phyloP scores from a whole-genome alignment of 2,329 filamentous ascomycete genomes.

The Cladosporium sp. region DNA sequence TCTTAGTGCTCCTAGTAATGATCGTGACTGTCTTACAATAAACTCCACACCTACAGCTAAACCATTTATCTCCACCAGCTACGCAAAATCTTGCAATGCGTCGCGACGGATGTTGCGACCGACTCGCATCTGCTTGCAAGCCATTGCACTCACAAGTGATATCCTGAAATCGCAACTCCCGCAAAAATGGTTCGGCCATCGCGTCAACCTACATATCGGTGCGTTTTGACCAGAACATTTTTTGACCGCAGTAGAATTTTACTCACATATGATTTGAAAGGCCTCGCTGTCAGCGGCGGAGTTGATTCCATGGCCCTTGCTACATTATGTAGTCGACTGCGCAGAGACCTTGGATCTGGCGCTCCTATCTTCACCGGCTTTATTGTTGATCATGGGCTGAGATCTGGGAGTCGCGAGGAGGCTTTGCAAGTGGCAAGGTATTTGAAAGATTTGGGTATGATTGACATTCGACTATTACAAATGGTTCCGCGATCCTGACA shows the following conservation, averaged over 20 bases:
- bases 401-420: constrained; percentile 52
- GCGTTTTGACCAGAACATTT: no score
- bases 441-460: constrained; percentile 21
- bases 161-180: not conserved
- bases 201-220: constrained; percentile 1
- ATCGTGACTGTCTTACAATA: no score
- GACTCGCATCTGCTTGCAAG: no score
- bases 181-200: constrained; percentile 5
- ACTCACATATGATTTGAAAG: constrained; percentile 27
- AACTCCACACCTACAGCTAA: no score
- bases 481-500: not conserved
- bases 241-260: no score
- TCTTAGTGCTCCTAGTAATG: no score
- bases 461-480: not conserved
- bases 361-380: constrained; percentile 45
- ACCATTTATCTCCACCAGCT: no score
- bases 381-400: constrained; percentile 58
- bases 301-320: constrained; percentile 98
- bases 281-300: constrained; percentile 82
- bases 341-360: not conserved
- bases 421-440: constrained; percentile 45
- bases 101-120: no score
- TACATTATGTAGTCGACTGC: constrained; percentile 53
- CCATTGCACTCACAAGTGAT: not conserved
- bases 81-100: no score